Evolutionary conservation across 768 basidiomycete genomes (phyloP).

Genomic region (Kwoniella sp.): DNA sequence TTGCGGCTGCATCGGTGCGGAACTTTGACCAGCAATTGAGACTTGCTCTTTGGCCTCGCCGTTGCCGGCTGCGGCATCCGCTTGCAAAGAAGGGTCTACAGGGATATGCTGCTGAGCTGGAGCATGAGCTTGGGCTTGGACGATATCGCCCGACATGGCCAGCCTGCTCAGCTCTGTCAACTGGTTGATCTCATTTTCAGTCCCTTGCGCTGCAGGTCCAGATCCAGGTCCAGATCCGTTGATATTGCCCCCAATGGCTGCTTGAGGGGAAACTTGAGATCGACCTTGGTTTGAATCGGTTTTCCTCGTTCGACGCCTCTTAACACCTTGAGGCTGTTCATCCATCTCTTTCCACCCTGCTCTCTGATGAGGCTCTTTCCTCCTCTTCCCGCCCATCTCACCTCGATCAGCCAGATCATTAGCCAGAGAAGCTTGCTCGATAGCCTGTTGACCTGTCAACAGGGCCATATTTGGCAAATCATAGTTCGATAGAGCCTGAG

Average conservation of each 20-base stretch:
- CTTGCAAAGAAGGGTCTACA: neutral
- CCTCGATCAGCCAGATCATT: conserved; percentile 22
- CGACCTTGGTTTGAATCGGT: neutral
- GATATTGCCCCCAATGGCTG: neutral
- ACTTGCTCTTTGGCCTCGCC: neutral
- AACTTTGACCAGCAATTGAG: neutral
- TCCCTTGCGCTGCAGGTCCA: neutral
- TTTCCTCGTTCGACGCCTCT: conserved; percentile 10
- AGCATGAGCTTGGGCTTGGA: neutral
- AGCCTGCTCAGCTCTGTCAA: conserved; percentile 16
- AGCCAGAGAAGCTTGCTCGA: conserved; percentile 5
- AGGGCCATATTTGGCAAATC: conserved; percentile 3
- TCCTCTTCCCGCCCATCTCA: conserved; percentile 50
- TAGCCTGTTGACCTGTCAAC: conserved; percentile 5
- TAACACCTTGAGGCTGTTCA: conserved; percentile 14
- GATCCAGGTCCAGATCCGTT: neutral
- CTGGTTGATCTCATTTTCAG: conserved; percentile 13
- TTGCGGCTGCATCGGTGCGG: conserved; percentile 2
- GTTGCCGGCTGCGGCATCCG: neutral
- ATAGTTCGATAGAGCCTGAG: neutral
- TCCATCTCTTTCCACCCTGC: conserved; percentile 52
- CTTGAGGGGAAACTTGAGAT: neutral
- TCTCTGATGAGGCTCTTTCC: conserved; percentile 40
- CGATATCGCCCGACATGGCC: neutral
- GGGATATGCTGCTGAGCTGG: neutral